Percentiles rank a stretch among this genome's conserved stretches.
phyloP scores from a whole-genome alignment of 2,329 filamentous ascomycete species.

The Myriosclerotinia duriaeana region DNA sequence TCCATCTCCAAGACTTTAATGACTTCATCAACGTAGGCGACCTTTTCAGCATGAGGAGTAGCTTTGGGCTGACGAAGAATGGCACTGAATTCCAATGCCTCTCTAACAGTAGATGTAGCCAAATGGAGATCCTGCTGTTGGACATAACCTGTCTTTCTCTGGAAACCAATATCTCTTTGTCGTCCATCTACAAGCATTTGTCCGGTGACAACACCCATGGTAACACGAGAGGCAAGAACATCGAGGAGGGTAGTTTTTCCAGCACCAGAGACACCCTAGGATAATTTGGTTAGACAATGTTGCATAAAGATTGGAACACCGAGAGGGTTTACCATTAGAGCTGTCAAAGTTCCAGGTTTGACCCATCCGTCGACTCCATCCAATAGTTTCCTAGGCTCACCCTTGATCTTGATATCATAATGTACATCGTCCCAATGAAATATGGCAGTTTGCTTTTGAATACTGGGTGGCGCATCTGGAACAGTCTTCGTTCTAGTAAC shows the following conservation, averaged over 20 bases:
- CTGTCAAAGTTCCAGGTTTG: constrained; percentile 85
- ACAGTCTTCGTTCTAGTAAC: constrained; percentile 53
- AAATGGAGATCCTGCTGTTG: constrained; percentile 76
- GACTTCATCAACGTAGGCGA: constrained; percentile 84
- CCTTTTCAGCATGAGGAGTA: constrained; percentile 72
- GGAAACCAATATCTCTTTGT: constrained; percentile 76
- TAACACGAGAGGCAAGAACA: constrained; percentile 79
- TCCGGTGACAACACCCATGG: constrained; percentile 84
- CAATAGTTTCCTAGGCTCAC: constrained; percentile 70
- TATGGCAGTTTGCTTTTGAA: constrained; percentile 50
- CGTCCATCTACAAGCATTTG: constrained; percentile 70
- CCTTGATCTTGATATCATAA: constrained; percentile 72
- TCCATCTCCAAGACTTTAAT: constrained; percentile 91
- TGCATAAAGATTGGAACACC: neutral
- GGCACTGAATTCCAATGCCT: constrained; percentile 83
- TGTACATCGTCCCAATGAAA: constrained; percentile 51
- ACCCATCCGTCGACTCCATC: constrained; percentile 91
- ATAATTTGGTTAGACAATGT: neutral
- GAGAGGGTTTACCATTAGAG: constrained; percentile 60
- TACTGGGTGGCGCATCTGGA: constrained; percentile 40
- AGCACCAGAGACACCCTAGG: constrained; percentile 60
- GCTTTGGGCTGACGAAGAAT: constrained; percentile 78
- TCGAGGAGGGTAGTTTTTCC: constrained; percentile 91
- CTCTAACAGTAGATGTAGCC: constrained; percentile 79
- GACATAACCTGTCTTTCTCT: constrained; percentile 84